phyloP scores from a whole-genome alignment of 305 asterid genomes.

The Fraxinus paxiana region DNA sequence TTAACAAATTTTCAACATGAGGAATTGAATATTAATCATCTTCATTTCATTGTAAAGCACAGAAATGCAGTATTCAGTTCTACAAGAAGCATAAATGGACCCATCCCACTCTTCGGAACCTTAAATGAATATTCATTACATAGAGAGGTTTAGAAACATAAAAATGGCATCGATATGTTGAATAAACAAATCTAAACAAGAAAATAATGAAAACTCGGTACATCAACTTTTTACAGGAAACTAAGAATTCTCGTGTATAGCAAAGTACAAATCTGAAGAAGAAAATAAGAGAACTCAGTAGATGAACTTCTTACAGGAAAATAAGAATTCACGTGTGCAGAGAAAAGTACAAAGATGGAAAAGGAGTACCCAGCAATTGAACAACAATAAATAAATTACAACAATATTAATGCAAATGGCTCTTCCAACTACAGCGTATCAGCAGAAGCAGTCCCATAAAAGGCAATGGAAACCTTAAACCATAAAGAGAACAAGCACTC shows the following conservation, averaged over 20 bases:
- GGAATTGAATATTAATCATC: conserved; percentile 17
- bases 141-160: background rate
- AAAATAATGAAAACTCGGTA: background rate
- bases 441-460: background rate
- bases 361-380: background rate
- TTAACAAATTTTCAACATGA: conserved; percentile 13
- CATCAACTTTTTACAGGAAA: background rate
- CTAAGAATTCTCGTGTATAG: background rate
- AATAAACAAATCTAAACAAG: background rate
- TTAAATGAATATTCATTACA: background rate
- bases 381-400: background rate
- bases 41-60: conserved; percentile 3
- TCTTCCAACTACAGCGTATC: background rate
- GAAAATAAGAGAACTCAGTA: background rate
- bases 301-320: background rate
- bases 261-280: background rate
- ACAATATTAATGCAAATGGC: background rate
- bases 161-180: background rate
- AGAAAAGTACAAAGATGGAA: background rate
- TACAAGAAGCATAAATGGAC: background rate
- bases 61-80: background rate
- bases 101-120: background rate
- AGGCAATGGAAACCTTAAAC: conserved; percentile 4
- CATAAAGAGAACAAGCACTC: background rate
- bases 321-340: background rate